phyloP scores from a whole-genome alignment of 1,284 basidiomycete species.

The Ceratorhiza oryzae-sativae region DNA sequence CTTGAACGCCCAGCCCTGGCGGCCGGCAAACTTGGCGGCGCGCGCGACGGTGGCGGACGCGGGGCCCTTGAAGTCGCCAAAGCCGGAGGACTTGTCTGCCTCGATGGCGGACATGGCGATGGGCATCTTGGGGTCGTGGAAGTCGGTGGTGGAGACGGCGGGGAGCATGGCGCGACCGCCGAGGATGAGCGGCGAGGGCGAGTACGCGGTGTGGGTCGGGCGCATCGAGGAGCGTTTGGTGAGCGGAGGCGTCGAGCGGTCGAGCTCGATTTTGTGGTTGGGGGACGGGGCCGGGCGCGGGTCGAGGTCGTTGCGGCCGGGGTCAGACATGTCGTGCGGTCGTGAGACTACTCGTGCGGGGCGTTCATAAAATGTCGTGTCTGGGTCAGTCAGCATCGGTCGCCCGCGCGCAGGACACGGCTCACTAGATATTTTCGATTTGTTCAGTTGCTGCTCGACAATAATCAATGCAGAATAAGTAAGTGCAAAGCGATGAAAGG shows the following conservation, averaged over 20 bases:
- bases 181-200: conserved; percentile 37
- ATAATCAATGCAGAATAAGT: conserved; percentile 39
- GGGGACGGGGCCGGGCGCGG: conserved; percentile 4
- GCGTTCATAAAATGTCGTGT: conserved; percentile 24
- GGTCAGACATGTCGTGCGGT: conserved; percentile 25
- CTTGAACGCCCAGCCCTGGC: conserved; percentile 37
- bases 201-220: conserved; percentile 12
- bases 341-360: conserved; percentile 2
- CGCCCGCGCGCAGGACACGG: background rate
- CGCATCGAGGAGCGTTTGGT: conserved; percentile 34
- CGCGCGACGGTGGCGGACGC: conserved; percentile 27
- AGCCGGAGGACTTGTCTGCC: conserved; percentile 37
- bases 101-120: conserved; percentile 38
- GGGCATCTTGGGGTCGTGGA: conserved; percentile 14
- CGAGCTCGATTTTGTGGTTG: conserved; percentile 21
- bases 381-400: background rate
- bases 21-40: conserved; percentile 21
- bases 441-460: conserved; percentile 12
- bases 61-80: conserved; percentile 28
- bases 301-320: conserved; percentile 23
- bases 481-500: conserved; percentile 26
- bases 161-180: conserved; percentile 30
- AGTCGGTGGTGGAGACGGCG: background rate
- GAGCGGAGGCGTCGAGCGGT: conserved; percentile 32
- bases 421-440: conserved; percentile 25